Evolutionary conservation across 257 asterid genomes (phyloP).

Genomic region (Eucommia ulmoides): DNA sequence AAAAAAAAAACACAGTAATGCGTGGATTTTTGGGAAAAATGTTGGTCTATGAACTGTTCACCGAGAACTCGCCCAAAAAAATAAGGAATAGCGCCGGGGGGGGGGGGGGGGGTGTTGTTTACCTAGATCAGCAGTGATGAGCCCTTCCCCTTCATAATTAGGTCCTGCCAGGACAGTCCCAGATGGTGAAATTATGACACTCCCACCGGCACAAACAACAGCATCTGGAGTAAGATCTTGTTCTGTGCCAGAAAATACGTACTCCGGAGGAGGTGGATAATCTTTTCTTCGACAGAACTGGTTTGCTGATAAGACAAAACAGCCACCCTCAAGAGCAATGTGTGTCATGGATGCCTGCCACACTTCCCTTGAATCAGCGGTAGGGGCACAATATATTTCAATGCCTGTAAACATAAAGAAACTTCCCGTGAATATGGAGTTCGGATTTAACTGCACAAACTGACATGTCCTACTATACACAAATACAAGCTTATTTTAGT

Average conservation of each 20-base stretch:
- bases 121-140: conserved; percentile 93
- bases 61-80: not conserved
- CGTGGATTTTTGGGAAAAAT: too few relatives aligned
- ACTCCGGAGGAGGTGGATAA: conserved; percentile 91
- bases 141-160: conserved; percentile 86
- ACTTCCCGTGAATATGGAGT: too few relatives aligned
- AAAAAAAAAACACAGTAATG: not conserved
- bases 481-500: too few relatives aligned
- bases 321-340: conserved; percentile 93
- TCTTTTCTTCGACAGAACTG: conserved; percentile 91
- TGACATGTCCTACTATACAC: too few relatives aligned
- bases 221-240: conserved; percentile 74
- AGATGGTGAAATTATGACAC: conserved; percentile 83
- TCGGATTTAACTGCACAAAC: too few relatives aligned
- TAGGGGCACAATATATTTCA: conserved; percentile 94
- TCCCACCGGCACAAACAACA: conserved; percentile 90
- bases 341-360: conserved; percentile 99
- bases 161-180: conserved; percentile 92
- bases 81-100: too few relatives aligned
- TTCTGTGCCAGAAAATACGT: conserved; percentile 54
- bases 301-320: conserved; percentile 89
- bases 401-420: conserved; percentile 35
- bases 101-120: not conserved
- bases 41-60: not conserved
- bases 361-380: conserved; percentile 81